Evolutionary conservation across 768 basidiomycete genomes (phyloP), one percentile per base, ranked within the genome.

Genomic region (Xerocomellus amylosporus): DNA sequence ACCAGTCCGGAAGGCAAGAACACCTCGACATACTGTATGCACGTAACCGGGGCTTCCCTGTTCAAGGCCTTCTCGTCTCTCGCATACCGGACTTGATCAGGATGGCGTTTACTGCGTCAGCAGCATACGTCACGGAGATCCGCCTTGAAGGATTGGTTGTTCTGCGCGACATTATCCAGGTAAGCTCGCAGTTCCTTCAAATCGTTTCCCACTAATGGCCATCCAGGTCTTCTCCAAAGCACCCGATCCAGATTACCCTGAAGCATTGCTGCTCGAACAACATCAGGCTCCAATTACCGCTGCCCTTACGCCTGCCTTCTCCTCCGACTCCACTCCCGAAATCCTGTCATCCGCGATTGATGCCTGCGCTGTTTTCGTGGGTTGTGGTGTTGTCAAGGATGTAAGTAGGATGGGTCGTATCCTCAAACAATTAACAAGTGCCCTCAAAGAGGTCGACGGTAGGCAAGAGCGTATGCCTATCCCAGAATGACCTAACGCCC

Each of bases 211-310:
- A 55, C 55, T 46, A 55, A 56, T 31, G 40, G 39, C 5, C 45
- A 19, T 15, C n/a, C 54, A 98, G 96, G 83, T 88, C 50, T 99
- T 99, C 71, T 83, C 92, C 2, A 72, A 77, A 28, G 82, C 90
- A 7, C 90, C 92, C 0, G 97, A 99, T 72, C 92, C 94, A 2
- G 93, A 93, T 49, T 98, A 93, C 62, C 89, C 91, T 33, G 92
- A 92, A 55, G 85, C 90, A 0, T 77, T 95, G 6, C 76, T 99
- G 3, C 81, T 99, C 13, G 96, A 99, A 67, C 97, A 99, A 69
- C 90, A 97, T 70, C 97, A 99, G 73, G 96, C 97, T 0, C 96
- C 97, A 0, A 96, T 99, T 55, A 97, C 96, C 2, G 93, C 97
- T 19, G 97, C 97, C 0, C 79, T 98, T 17, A 98, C 96, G 0